Conservation (phyloP, 2,329 filamentous ascomycete species). For the Beauveria sp. region DNA sequence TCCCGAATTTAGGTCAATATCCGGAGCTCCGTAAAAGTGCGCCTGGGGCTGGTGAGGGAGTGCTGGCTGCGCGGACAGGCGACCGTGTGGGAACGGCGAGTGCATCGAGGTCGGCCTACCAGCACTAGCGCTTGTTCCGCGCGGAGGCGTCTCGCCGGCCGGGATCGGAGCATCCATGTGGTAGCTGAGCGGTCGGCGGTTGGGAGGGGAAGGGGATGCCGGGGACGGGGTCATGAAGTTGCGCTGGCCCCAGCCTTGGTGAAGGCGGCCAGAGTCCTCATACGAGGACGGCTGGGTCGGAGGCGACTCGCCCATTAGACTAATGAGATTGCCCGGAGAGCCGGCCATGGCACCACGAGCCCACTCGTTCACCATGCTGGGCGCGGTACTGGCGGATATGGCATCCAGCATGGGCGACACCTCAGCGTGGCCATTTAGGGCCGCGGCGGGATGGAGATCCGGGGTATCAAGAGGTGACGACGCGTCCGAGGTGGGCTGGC, state of each 20-base stretch:
- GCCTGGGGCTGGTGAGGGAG: slow-evolving; percentile 68
- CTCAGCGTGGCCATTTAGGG: slow-evolving; percentile 34
- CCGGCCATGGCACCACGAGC: slow-evolving; percentile 34
- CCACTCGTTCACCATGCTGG: slow-evolving; percentile 41
- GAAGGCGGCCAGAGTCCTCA: slow-evolving; percentile 28
- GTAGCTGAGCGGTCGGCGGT: slow-evolving; percentile 44
- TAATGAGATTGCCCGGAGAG: slow-evolving; percentile 36
- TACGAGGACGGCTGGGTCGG: slow-evolving; percentile 36
- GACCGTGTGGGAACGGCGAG: slow-evolving; percentile 41
- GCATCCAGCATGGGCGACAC: slow-evolving; percentile 42
- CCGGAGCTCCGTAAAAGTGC: slow-evolving; percentile 69
- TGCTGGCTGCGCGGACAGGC: slow-evolving; percentile 48
- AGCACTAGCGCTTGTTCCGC: slow-evolving; percentile 22
- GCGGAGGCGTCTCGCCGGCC: slow-evolving; percentile 32
- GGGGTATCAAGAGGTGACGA: slow-evolving; percentile 40
- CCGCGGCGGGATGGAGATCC: slow-evolving; percentile 33
- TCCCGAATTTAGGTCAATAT: slow-evolving; percentile 63
- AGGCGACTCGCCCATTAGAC: slow-evolving; percentile 33
- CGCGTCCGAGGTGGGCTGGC: slow-evolving; percentile 32
- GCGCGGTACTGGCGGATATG: slow-evolving; percentile 39
- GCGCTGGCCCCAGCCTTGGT: slow-evolving; percentile 38
- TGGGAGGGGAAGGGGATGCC: slow-evolving; percentile 33
- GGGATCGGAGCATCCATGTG: slow-evolving; percentile 42
- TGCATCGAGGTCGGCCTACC: slow-evolving; percentile 42
- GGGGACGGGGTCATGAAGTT: slow-evolving; percentile 37